Conservation (phyloP, 179 eudicot genomes). For the Silene noctiflora region DNA sequence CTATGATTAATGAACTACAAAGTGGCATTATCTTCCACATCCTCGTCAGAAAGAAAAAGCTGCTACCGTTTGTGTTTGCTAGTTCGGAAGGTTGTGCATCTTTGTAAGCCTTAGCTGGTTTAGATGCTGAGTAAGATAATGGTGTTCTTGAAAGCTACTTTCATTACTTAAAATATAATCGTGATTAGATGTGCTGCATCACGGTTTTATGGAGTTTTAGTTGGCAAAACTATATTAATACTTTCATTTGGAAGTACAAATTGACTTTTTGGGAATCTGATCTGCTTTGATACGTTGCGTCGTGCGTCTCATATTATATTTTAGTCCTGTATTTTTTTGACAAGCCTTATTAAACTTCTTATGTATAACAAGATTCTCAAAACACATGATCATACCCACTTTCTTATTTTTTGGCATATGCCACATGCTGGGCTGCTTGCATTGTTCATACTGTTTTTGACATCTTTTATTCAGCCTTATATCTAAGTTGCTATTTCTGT, state of each 20-base stretch:
- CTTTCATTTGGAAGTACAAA: slow-evolving; percentile 49
- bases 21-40: slow-evolving; percentile 27
- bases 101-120: slow-evolving; percentile 28
- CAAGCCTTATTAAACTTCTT: slow-evolving; percentile 24
- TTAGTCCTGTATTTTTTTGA: slow-evolving; percentile 18
- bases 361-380: slow-evolving; percentile 30
- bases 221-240: slow-evolving; percentile 35
- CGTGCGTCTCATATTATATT: slow-evolving; percentile 23
- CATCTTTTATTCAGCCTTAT: slow-evolving; percentile 22
- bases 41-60: slow-evolving; percentile 36
- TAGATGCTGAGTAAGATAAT: slow-evolving; percentile 15
- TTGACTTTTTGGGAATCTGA: slow-evolving; percentile 39
- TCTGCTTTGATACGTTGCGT: slow-evolving; percentile 22
- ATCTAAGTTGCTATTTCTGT: neutral
- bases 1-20: slow-evolving; percentile 27
- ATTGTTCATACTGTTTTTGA: slow-evolving; percentile 31
- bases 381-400: slow-evolving; percentile 31
- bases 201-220: slow-evolving; percentile 22
- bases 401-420: slow-evolving; percentile 24
- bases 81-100: slow-evolving; percentile 20
- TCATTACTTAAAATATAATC: slow-evolving; percentile 4
- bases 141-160: slow-evolving; percentile 9
- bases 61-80: slow-evolving; percentile 25
- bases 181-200: slow-evolving; percentile 24
- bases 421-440: slow-evolving; percentile 43